Evolutionary conservation across 1,284 basidiomycete genomes (phyloP).

Genomic region (Athelia sp.): DNA sequence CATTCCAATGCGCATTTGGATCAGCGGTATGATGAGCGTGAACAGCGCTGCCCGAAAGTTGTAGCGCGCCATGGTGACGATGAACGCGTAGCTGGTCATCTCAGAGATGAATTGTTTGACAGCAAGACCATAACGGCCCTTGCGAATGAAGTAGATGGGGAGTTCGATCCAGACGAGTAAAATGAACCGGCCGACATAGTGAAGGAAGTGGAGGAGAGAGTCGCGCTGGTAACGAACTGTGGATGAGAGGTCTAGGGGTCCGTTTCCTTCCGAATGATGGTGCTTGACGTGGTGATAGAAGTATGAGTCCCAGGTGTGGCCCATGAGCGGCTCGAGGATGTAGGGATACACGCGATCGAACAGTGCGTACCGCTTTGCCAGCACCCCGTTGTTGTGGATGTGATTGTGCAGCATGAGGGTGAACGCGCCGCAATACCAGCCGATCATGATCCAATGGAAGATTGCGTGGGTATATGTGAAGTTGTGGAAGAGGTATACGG

Average conservation of each 20-base stretch:
- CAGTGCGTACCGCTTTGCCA: background rate
- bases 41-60: background rate
- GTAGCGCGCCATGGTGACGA: background rate
- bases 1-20: background rate
- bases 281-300: constrained; percentile 1
- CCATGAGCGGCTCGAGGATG: background rate
- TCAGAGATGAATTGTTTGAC: background rate
- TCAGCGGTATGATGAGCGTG: background rate
- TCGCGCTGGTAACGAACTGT: background rate
- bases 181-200: background rate
- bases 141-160: background rate
- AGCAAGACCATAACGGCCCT: background rate
- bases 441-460: background rate
- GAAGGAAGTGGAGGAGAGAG: background rate
- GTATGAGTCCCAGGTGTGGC: background rate
- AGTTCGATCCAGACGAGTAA: background rate
- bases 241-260: background rate
- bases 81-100: background rate
- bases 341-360: background rate
- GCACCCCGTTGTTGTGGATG: background rate
- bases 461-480: background rate
- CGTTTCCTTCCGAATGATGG: background rate
- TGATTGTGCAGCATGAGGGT: background rate
- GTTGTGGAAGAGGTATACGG: background rate
- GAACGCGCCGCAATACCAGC: background rate